phyloP scores from a whole-genome alignment of 805 yeast species.

The Schizosaccharomyces octosporus region DNA sequence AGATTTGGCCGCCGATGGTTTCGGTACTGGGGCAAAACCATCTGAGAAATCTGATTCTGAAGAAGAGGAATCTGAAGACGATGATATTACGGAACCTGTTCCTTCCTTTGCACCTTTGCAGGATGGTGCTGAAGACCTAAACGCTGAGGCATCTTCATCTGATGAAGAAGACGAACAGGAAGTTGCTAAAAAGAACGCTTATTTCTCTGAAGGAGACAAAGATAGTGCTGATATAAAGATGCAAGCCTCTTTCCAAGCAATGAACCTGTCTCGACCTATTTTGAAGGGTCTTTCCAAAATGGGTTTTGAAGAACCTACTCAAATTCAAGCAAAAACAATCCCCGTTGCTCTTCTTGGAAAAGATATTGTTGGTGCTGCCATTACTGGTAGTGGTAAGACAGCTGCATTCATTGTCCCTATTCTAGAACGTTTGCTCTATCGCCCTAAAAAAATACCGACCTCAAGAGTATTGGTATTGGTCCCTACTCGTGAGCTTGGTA shows the following conservation, averaged over 20 bases:
- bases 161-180: conserved; percentile 14
- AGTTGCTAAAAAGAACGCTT: conserved; percentile 11
- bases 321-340: conserved; percentile 78
- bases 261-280: conserved; percentile 74
- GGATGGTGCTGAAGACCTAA: conserved; percentile 13
- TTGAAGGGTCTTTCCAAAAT: conserved; percentile 57
- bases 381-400: conserved; percentile 97
- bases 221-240: conserved; percentile 15
- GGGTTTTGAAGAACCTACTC: conserved; percentile 74
- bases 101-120: conserved; percentile 8
- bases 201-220: conserved; percentile 12
- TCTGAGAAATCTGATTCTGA: conserved; percentile 11
- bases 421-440: conserved; percentile 69
- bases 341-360: conserved; percentile 85
- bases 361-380: conserved; percentile 97
- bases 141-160: conserved; percentile 17
- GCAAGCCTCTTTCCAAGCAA: conserved; percentile 45
- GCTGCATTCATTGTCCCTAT: conserved; percentile 96
- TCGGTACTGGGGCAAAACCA: conserved; percentile 16
- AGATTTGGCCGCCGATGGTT: conserved; percentile 9
- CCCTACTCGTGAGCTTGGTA: conserved; percentile 94
- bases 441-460: conserved; percentile 63
- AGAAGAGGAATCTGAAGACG: conserved; percentile 15
- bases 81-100: conserved; percentile 11
- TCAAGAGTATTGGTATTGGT: conserved; percentile 78